Conservation (phyloP, 306 rosid genomes). For the Sicyos edulis region DNA sequence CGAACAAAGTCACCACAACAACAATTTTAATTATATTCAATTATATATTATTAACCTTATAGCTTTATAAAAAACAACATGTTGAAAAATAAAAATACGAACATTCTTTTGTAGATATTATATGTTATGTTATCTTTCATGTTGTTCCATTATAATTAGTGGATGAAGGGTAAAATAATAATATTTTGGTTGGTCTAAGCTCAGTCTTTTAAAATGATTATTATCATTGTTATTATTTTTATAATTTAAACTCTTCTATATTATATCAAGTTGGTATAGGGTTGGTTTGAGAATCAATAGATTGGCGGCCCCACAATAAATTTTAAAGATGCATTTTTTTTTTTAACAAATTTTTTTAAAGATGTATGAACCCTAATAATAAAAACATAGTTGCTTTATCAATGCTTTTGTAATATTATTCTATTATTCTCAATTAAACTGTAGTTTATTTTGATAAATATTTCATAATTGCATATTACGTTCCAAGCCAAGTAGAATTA, state of each 20-base stretch:
- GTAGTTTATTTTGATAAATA: not conserved
- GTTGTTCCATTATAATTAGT: not conserved
- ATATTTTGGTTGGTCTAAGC: not conserved
- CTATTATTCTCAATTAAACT: not conserved
- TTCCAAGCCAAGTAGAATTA: not conserved
- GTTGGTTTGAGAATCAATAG: slow-evolving; percentile 19
- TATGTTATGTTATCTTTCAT: not conserved
- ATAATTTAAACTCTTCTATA: not conserved
- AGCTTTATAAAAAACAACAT: too few species aligned
- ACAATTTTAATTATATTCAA: too few species aligned
- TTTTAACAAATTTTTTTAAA: too few species aligned
- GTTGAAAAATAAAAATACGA: too few species aligned
- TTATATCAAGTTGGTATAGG: slow-evolving; percentile 16
- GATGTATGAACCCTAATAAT: too few species aligned
- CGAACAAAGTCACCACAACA: too few species aligned
- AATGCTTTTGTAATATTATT: not conserved
- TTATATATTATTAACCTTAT: too few species aligned
- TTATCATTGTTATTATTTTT: not conserved
- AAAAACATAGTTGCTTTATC: too few species aligned
- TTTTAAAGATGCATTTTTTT: too few species aligned
- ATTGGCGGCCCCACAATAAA: not conserved
- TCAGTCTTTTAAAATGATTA: slow-evolving; percentile 1
- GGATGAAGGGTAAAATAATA: too few species aligned
- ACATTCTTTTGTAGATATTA: not conserved
- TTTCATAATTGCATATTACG: not conserved